A percentile compares a stretch with the other conserved stretches of the same genome.
phyloP scores from a whole-genome alignment of 805 yeast species.

The Myxozyma monticola region DNA sequence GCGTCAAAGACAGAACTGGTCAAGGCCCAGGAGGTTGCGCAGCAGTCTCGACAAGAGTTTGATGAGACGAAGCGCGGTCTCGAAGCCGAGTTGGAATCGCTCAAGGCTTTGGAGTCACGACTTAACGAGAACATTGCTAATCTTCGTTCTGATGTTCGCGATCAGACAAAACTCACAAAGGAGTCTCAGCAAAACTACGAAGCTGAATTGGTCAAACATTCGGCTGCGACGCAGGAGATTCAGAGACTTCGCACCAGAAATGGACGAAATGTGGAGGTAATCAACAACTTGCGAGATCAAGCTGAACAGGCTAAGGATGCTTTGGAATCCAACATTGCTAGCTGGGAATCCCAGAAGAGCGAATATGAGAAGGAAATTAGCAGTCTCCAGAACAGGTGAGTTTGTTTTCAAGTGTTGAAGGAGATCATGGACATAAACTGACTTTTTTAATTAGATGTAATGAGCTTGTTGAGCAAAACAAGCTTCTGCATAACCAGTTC shows the following conservation, averaged over 20 bases:
- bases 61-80: constrained; percentile 33
- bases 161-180: constrained; percentile 50
- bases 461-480: constrained; percentile 67
- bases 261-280: constrained; percentile 36
- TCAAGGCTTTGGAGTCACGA: constrained; percentile 35
- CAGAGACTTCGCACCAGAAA: constrained; percentile 44
- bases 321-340: constrained; percentile 43
- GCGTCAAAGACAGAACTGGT: constrained; percentile 31
- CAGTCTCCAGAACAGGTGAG: constrained; percentile 44
- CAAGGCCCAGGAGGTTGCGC: constrained; percentile 31
- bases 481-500: constrained; percentile 65
- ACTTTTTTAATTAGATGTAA: constrained; percentile 37
- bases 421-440: no score
- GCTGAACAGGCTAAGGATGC: constrained; percentile 39
- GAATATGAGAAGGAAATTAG: constrained; percentile 51
- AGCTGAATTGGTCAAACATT: constrained; percentile 55
- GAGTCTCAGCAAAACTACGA: constrained; percentile 58
- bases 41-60: constrained; percentile 23
- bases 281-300: constrained; percentile 34
- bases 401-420: no score
- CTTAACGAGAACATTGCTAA: constrained; percentile 39
- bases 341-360: constrained; percentile 49
- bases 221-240: constrained; percentile 49
- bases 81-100: constrained; percentile 33
- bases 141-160: constrained; percentile 41